Conservation (phyloP, 2,329 filamentous ascomycete genomes). For the Cordyceps pruinosa region DNA sequence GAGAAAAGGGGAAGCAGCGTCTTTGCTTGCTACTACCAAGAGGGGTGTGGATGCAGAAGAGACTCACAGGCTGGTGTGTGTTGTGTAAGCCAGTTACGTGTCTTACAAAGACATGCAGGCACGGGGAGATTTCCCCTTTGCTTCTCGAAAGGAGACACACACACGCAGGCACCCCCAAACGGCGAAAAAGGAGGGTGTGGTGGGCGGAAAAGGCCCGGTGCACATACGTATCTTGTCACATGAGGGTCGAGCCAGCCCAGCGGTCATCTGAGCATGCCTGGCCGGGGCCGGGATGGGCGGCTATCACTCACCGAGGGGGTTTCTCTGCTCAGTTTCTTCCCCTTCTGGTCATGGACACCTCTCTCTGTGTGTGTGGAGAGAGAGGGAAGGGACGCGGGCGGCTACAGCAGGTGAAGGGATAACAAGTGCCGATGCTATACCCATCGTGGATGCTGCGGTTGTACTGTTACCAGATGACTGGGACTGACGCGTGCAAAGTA, state of each 20-base stretch:
- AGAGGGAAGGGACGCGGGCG: background rate
- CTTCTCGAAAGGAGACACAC: background rate
- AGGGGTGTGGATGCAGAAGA: background rate
- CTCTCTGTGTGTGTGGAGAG: background rate
- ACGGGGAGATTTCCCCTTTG: background rate
- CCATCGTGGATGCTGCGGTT: background rate
- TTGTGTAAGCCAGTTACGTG: background rate
- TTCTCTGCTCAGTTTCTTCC: background rate
- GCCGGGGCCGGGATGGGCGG: background rate
- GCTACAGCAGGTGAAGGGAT: background rate
- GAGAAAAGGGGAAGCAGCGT: background rate
- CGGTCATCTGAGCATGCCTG: background rate
- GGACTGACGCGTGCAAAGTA: background rate
- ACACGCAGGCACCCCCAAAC: background rate
- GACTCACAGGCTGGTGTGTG: background rate
- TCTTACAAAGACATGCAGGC: background rate
- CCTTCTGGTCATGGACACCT: background rate
- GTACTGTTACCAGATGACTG: background rate
- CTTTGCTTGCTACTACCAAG: background rate
- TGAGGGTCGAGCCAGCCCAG: background rate
- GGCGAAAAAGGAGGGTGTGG: background rate
- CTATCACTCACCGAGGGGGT: background rate
- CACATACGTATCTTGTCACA: constrained; percentile 3
- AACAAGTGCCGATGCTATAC: background rate
- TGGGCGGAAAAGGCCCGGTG: background rate